These are phyloP conservation scores for Cercospora canescens DNA, from an alignment of 2,329 filamentous ascomycete genomes.

Conservation along the genomic window DNA sequence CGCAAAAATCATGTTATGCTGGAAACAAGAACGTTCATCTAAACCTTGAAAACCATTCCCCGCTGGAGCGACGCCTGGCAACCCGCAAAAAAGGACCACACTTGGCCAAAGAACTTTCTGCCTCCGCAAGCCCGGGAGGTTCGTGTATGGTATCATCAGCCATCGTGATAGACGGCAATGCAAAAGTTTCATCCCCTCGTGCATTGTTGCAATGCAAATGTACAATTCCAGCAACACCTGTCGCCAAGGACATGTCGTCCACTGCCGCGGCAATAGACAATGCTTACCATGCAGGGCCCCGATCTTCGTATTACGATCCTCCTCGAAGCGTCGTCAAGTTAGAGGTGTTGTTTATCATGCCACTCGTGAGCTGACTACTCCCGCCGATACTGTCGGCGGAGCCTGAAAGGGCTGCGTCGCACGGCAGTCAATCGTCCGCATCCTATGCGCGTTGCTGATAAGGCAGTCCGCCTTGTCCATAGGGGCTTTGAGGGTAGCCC, in stretches of 20 bases:
- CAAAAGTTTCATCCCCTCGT: constrained; percentile 21
- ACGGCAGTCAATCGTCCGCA: background rate
- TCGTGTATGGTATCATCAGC: constrained; percentile 27
- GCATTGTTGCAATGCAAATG: constrained; percentile 20
- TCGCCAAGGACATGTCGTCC: constrained; percentile 4
- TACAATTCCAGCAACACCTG: constrained; percentile 19
- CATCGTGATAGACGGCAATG: constrained; percentile 19
- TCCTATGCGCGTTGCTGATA: constrained; percentile 40
- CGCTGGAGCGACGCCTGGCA: constrained; percentile 9
- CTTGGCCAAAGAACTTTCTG: constrained; percentile 18
- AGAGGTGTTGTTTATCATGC: constrained; percentile 9
- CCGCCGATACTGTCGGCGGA: constrained; percentile 4
- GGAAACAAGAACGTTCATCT: constrained; percentile 7
- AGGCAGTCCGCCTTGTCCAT: constrained; percentile 49
- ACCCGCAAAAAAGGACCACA: constrained; percentile 8
- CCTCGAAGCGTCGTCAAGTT: constrained; percentile 7
- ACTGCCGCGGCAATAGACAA: background rate
- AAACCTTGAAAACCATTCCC: background rate
- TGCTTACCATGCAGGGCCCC: constrained; percentile 20
- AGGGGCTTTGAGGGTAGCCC: constrained; percentile 54
- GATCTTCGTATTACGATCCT: constrained; percentile 13
- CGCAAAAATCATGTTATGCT: constrained; percentile 16
- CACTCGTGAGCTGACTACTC: constrained; percentile 1
- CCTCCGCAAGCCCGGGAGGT: constrained; percentile 16
- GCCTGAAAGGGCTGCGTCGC: constrained; percentile 1